A percentile compares a stretch with the other conserved stretches of the same genome.
Conservation (phyloP, 2,329 filamentous ascomycete species). For the Monosporascus sp. region DNA sequence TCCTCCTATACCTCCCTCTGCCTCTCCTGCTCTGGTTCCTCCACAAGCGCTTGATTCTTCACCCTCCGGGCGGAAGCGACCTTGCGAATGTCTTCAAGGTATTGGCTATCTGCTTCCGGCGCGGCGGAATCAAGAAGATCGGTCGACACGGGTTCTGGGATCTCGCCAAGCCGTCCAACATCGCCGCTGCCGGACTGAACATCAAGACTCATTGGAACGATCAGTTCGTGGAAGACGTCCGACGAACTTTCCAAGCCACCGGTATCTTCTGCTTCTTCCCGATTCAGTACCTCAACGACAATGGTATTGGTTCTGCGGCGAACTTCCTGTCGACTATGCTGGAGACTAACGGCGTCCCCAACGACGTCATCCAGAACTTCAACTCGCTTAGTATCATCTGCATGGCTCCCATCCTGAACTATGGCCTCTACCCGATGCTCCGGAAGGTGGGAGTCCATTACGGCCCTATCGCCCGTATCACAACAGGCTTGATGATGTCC, state of each 20-base stretch:
- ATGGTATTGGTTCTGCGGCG: constrained; percentile 45
- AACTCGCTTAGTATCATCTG: constrained; percentile 45
- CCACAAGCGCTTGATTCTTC: constrained; percentile 35
- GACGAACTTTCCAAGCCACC: constrained; percentile 52
- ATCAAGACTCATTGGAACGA: constrained; percentile 52
- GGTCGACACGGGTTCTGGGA: constrained; percentile 52
- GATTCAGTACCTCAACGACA: constrained; percentile 39
- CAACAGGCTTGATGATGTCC: constrained; percentile 45
- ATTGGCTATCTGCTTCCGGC: constrained; percentile 33
- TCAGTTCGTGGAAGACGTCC: constrained; percentile 61
- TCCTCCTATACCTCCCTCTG: constrained; percentile 40
- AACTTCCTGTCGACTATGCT: constrained; percentile 44
- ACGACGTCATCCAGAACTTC: constrained; percentile 45
- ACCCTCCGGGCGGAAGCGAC: constrained; percentile 41
- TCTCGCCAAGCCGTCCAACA: constrained; percentile 50
- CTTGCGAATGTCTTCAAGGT: constrained; percentile 38
- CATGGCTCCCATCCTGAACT: constrained; percentile 41
- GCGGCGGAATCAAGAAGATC: constrained; percentile 33
- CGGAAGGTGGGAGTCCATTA: constrained; percentile 36
- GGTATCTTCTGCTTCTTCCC: constrained; percentile 55
- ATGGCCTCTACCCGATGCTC: constrained; percentile 41
- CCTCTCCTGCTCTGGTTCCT: constrained; percentile 38
- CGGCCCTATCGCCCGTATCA: constrained; percentile 44
- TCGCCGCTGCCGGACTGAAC: constrained; percentile 37
- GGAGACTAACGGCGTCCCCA: constrained; percentile 44